Evolutionary conservation across 2,329 filamentous ascomycete species (phyloP), one percentile per base, ranked within the genome.

Genomic region (Xylariales sp.): DNA sequence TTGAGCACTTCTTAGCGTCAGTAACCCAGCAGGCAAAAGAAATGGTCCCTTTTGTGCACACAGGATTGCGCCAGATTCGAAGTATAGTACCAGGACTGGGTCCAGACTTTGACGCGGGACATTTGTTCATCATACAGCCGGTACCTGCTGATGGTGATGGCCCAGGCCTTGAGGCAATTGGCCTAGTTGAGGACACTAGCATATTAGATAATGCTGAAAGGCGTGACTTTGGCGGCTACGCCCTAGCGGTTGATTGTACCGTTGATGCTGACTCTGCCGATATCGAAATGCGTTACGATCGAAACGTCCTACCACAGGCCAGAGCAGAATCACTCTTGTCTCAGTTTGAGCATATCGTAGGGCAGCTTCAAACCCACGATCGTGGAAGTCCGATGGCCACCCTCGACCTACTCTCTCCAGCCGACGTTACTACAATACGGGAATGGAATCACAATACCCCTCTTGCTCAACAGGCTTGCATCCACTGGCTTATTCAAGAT

Each of bases 11-110:
- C 20, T 18, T 20, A n/a, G 13, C 23, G n/a, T n/a, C 23, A 10
- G 23, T 30, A n/a, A 23, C 24, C 23, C 5, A 40, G 8, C 31
- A 33, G 15, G 23, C 33, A 21, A 16, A 33, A 28, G 24, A 27
- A 17, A 16, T 19, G 19, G 16, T 35, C 28, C 13, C 38, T 35
- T 20, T 27, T 6, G 19, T 27, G 15, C 20, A 24, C 18, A 17
- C 24, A 19, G 32, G 31, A 29, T 11, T 34, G 15, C 31, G 35
- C 24, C 6, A 16, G 17, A 23, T 33, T 33, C 37, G 28, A 10
- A 18, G 23, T 10, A 23, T 14, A 6, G 33, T 16, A 14, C 23
- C 23, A 8, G 23, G 23, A n/a, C 23, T 25, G 8, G 23, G 23
- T n/a, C n/a, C 23, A 25, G 23, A 25, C 23, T 25, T 25, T 25